Evolutionary conservation across 352 stramenopile species (phyloP), one percentile per base, ranked within the genome.

Genomic region (Achlya hypogyna): DNA sequence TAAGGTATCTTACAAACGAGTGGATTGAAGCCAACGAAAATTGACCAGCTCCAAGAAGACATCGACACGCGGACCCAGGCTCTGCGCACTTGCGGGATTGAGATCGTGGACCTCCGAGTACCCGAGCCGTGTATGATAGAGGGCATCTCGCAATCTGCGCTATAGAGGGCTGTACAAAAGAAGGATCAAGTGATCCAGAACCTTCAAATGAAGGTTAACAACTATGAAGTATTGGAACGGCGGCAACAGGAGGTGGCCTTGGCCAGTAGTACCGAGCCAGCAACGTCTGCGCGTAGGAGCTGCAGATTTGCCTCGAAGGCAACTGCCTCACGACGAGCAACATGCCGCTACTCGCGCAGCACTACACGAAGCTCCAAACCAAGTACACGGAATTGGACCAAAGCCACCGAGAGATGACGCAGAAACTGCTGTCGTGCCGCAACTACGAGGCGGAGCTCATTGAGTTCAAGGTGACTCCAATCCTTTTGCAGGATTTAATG

Each of bases 301-400:
- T 62, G 14, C 51, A 31, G 35, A 0, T 69, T 56, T 20, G 52
- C 72, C 9, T 67, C 10, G 40, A 67, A 6, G 60, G 51, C 42
- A 6, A 58, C 31, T 2, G 47, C n/a, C n/a, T 40, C 28, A 60
- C 22, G n/a, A 40, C 42, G 10, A 67, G 38, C 22, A 67, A 28
- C n/a, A 58, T 67, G 22, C 60, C 60, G 27, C 14, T 67, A 8
- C 47, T 67, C 10, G 60, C 60, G 3, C 79, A 87, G n/a, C 78
- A 79, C 12, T 77, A 89, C 51, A 76, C 75, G 5, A 59, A 86
- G 35, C 69, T 91, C 12, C 70, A 78, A 54, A 66, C 75, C 53
- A 86, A 88, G 65, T 89, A 87, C 72, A 84, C 82, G 23, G 78
- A 84, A 34, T 70, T 93, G 16, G 78, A 91, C 34, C 60, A 70